Evolutionary conservation across 176 grass and related monocot genomes (phyloP).

Genomic region (Oryza longistaminata): DNA sequence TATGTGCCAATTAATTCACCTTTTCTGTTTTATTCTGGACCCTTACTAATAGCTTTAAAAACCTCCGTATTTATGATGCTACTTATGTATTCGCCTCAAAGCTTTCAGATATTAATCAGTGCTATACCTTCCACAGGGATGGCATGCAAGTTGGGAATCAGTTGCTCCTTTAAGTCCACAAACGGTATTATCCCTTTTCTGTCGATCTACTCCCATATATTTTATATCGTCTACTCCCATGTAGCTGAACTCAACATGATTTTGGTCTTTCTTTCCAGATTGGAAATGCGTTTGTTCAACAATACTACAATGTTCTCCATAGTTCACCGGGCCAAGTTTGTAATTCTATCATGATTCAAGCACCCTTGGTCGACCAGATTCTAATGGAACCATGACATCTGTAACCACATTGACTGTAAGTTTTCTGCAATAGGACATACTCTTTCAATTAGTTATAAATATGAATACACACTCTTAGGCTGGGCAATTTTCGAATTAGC

Average conservation of each 20-base stretch:
- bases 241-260: not conserved
- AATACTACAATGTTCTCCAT: conserved; percentile 72
- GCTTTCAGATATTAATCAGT: not conserved
- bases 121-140: conserved; percentile 35
- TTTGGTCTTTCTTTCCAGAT: conserved; percentile 50
- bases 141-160: conserved; percentile 17
- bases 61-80: not conserved
- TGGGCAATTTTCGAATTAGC: not conserved
- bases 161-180: not conserved
- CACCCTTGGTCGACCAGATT: conserved; percentile 68
- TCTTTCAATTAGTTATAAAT: conserved; percentile 4
- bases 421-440: conserved; percentile 8
- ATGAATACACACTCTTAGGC: not conserved
- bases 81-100: not conserved
- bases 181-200: conserved; percentile 19
- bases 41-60: not conserved
- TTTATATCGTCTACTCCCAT: not conserved
- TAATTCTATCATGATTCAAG: conserved; percentile 81
- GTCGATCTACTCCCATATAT: not conserved
- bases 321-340: conserved; percentile 48
- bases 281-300: conserved; percentile 74
- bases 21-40: not conserved
- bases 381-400: conserved; percentile 59
- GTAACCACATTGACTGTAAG: conserved; percentile 67
- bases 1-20: not conserved